A percentile compares a stretch with the other conserved stretches of the same genome.
These are phyloP conservation scores for Pyrenochaeta sp. DNA, from an alignment of 2,329 filamentous ascomycete genomes.

Conservation along the genomic window DNA sequence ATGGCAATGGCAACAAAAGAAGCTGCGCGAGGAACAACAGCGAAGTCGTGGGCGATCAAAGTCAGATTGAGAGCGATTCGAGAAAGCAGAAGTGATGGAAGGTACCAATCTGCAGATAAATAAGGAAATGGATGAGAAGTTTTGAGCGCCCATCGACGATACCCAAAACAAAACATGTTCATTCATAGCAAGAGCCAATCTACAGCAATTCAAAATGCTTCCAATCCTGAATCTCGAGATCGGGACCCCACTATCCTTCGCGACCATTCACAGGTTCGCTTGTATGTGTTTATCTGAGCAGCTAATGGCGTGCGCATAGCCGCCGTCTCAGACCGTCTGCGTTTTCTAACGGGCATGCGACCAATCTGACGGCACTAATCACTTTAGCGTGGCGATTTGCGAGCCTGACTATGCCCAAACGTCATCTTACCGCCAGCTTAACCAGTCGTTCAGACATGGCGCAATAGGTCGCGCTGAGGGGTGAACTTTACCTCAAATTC, in stretches of 20 bases:
- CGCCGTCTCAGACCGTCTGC: conserved; percentile 17
- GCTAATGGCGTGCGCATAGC: conserved; percentile 21
- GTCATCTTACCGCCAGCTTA: conserved; percentile 6
- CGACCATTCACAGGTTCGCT: conserved; percentile 1
- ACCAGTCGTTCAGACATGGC: not conserved
- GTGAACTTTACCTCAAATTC: conserved; percentile 4
- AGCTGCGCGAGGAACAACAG: conserved; percentile 49
- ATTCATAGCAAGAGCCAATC: conserved; percentile 24
- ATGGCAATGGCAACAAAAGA: conserved; percentile 74
- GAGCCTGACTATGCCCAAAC: conserved; percentile 7
- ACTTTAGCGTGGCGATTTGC: not conserved
- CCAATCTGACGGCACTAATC: conserved; percentile 21
- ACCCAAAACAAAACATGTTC: conserved; percentile 30
- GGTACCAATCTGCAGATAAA: conserved; percentile 5
- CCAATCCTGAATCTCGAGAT: conserved; percentile 12
- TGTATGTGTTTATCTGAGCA: conserved; percentile 15
- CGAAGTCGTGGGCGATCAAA: conserved; percentile 39
- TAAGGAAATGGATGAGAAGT: conserved; percentile 11
- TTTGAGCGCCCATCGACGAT: conserved; percentile 31
- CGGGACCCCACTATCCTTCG: conserved; percentile 5
- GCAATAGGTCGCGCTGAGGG: conserved; percentile 1
- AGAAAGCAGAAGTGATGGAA: conserved; percentile 6
- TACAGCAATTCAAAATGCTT: conserved; percentile 21
- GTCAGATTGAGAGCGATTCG: conserved; percentile 26
- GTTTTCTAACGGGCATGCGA: conserved; percentile 5